Conservation (phyloP, 129 eudicot species). For the Glebionis coronaria region DNA sequence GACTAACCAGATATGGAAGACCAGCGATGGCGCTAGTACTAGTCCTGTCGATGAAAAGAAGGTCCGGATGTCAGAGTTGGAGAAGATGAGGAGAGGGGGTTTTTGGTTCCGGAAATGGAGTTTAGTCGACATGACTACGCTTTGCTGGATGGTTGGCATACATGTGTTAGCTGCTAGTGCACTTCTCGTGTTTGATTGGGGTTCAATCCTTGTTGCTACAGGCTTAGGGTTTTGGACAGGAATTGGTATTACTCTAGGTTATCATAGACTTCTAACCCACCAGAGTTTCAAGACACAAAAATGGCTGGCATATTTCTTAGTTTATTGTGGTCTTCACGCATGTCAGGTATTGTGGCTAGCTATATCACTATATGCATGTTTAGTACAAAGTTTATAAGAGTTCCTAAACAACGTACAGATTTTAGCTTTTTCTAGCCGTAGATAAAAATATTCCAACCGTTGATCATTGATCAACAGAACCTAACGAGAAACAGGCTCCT, state of each 20-base stretch:
- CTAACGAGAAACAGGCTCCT: too few species aligned
- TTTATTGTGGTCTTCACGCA: background rate
- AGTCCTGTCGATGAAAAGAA: background rate
- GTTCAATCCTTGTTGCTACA: background rate
- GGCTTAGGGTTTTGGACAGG: background rate
- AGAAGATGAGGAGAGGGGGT: conserved; percentile 3
- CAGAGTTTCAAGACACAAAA: background rate
- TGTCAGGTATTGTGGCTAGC: conserved; percentile 2
- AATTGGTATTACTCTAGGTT: conserved; percentile 2
- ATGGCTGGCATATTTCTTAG: background rate
- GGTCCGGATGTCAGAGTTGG: background rate
- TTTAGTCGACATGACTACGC: background rate
- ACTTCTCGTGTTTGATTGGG: background rate
- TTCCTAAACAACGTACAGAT: too few species aligned
- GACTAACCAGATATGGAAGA: too few species aligned
- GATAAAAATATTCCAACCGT: too few species aligned
- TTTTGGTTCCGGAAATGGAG: background rate
- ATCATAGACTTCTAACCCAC: conserved; percentile 6
- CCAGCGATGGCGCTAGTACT: background rate
- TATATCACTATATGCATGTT: background rate
- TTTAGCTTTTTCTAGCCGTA: too few species aligned
- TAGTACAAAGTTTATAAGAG: too few species aligned
- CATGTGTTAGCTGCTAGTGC: background rate
- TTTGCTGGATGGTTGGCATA: background rate
- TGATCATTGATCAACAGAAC: too few species aligned